Conservation (phyloP, 2,329 filamentous ascomycete genomes). For the Periconia sp. region DNA sequence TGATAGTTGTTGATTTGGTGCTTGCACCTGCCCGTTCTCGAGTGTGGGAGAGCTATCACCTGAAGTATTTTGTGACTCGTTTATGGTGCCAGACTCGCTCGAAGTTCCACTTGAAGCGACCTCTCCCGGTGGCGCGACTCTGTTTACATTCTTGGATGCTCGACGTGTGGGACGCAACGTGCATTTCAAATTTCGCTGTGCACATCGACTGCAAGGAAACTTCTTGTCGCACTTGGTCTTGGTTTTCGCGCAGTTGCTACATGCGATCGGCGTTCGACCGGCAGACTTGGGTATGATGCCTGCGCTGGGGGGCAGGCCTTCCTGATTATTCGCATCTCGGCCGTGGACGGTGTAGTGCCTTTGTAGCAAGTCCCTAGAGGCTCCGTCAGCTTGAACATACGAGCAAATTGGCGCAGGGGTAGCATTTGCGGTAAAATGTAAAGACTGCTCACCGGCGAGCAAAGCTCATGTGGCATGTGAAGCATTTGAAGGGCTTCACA, state of each 20-base stretch:
- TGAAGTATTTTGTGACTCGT: slow-evolving; percentile 38
- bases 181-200: slow-evolving; percentile 56
- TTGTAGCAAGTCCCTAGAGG: slow-evolving; percentile 56
- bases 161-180: slow-evolving; percentile 55
- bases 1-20: slow-evolving; percentile 27
- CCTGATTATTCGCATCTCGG: slow-evolving; percentile 56
- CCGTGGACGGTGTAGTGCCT: slow-evolving; percentile 60
- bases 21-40: slow-evolving; percentile 24
- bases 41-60: slow-evolving; percentile 42
- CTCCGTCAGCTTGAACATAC: slow-evolving; percentile 17
- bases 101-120: slow-evolving; percentile 34
- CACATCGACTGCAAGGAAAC: slow-evolving; percentile 60
- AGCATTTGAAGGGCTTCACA: slow-evolving; percentile 63
- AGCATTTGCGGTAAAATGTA: background rate
- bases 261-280: slow-evolving; percentile 59
- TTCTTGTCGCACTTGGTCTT: slow-evolving; percentile 63
- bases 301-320: slow-evolving; percentile 53
- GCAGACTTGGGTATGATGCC: slow-evolving; percentile 60
- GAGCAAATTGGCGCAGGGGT: slow-evolving; percentile 7
- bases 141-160: slow-evolving; percentile 51
- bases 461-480: slow-evolving; percentile 62
- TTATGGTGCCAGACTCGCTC: slow-evolving; percentile 41
- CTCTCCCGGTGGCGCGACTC: slow-evolving; percentile 30
- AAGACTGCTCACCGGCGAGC: slow-evolving; percentile 53
- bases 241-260: slow-evolving; percentile 60